Base-by-base conservation (phyloP, 495 filamentous ascomycete species). In the Lasiosphaeria miniovina region DNA sequence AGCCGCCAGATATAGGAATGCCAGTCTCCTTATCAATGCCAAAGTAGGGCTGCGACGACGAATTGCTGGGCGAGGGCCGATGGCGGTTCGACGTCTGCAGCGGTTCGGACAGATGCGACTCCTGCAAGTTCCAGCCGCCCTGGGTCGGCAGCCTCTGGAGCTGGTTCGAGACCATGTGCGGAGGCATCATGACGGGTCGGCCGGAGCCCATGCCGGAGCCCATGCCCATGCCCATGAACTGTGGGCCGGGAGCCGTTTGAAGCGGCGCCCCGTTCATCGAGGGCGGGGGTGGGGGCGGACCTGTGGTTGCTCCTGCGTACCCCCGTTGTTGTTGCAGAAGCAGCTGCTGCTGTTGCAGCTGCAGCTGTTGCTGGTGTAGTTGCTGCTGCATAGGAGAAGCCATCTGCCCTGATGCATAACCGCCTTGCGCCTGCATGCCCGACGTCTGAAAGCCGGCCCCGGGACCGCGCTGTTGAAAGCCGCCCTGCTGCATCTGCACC, bases 1-100 rank as follows among this genome's bases (percentile, higher is more conserved):
- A 51, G 11, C 45, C 45, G 12, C 49, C 38, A 9, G 66, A 57
- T 4, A 43, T 45, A 11, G 68, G 38, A 1, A 64, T 61, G 45
- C 65, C 77, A 3, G 75, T 77, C 58, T 81, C 78, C 59, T 81
- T 81, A 36, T 81, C 77, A 40, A 69, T 77, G 14, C 65, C 72
- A 46, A 71, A 68, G 49, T 65, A 75, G 0, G 64, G 52, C 31
- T 72, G 72, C 35, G 68, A 69, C 33, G 73, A 70, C 36, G 66
- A 62, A 24, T 65, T 74, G 55, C 75, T 77, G 3, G 70, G 68
- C 10, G 70, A 69, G 10, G 70, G 63, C 1, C 71, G 68, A 36
- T 75, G 67, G 5, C 69, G 69, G 49, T 72, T 75, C 36, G 71
- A 65, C 11, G 68, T 60, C 33, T 75, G 71, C n/a, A 81, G 69